Evolutionary conservation across 2,329 filamentous ascomycete species (phyloP), one percentile per base, ranked within the genome.

Genomic region (Plectosphaerella cucumerina): DNA sequence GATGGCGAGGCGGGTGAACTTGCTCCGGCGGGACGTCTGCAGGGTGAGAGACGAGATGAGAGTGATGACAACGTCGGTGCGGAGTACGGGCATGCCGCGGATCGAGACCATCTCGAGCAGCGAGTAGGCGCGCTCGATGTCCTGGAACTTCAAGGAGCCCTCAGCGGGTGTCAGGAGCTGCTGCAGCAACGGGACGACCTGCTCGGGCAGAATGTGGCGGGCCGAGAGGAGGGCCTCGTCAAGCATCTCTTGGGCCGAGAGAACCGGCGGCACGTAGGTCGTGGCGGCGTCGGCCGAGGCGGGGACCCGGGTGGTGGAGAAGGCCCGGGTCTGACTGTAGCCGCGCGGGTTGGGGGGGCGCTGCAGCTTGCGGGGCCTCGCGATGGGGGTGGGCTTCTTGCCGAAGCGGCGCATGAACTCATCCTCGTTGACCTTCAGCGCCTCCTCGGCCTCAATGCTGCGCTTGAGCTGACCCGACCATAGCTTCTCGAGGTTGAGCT

Each of bases 401-500:
- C 53, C 54, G 41, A 51, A 56, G n/a, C 50, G 45, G 45, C 47
- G 43, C 12, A 50, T 31, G 0, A 72, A 52, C 48, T 66, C 47
- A 17, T 63, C 57, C 4, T 57, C 51, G 9, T 17, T 21, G 5
- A 54, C 11, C n/a, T 48, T 50, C 11, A 44, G 43, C 3, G 33
- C 49, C 23, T 53, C 52, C 22, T 56, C 46, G 39, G n/a, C 18
- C 17, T 42, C 39, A 6, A 18, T 17, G 55, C 59, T 72, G 46
- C 63, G 62, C 47, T 60, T 68, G 44, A 79, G 53, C 31, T 71
- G 60, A 8, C 66, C 66, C 34, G 63, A 64, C 81, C 81, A 84
- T 1, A 84, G 65, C 11, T 60, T 61, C 59, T 84, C 81, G 12
- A 84, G 62, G 43, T 74, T 73, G 48, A 84, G 66, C 57, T 84